phyloP scores from a whole-genome alignment of 2,329 filamentous ascomycete genomes.

The Tolypocladium capitatum region DNA sequence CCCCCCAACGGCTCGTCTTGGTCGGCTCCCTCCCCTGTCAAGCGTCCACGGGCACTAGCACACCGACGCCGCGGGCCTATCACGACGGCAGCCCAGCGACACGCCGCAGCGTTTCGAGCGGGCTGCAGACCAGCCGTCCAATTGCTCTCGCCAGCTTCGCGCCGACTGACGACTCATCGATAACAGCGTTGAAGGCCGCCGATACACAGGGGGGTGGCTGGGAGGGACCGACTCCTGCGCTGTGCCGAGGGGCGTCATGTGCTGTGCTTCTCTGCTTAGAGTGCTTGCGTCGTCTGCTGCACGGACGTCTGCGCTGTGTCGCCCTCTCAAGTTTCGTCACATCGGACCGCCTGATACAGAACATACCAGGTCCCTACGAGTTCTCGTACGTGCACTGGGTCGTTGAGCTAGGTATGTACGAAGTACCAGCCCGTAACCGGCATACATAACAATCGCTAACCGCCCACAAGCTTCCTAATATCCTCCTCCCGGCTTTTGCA shows the following conservation, averaged over 20 bases:
- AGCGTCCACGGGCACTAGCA: neutral
- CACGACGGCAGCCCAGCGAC: conserved; percentile 2
- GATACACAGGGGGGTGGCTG: conserved; percentile 2
- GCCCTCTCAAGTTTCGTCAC: conserved; percentile 8
- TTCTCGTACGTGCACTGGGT: neutral
- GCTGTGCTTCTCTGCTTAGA: neutral
- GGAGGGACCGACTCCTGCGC: neutral
- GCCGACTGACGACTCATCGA: conserved; percentile 1
- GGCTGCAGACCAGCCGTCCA: conserved; percentile 8
- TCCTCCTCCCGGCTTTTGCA: conserved; percentile 27
- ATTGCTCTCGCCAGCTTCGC: conserved; percentile 6
- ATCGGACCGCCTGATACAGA: conserved; percentile 1
- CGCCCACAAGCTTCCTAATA: conserved; percentile 25
- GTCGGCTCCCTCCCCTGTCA: conserved; percentile 1
- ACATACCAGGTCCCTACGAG: conserved; percentile 2
- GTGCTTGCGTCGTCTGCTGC: neutral
- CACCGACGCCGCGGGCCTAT: conserved; percentile 2
- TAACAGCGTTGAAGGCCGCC: neutral
- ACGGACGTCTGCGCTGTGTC: conserved; percentile 4
- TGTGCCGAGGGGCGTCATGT: neutral
- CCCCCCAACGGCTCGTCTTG: neutral
- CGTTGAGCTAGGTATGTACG: no score
- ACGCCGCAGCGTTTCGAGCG: conserved; percentile 6
- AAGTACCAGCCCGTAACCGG: neutral
- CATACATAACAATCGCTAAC: conserved; percentile 36